phyloP scores from a whole-genome alignment of 768 basidiomycete species.

The Tulasnella sp. region DNA sequence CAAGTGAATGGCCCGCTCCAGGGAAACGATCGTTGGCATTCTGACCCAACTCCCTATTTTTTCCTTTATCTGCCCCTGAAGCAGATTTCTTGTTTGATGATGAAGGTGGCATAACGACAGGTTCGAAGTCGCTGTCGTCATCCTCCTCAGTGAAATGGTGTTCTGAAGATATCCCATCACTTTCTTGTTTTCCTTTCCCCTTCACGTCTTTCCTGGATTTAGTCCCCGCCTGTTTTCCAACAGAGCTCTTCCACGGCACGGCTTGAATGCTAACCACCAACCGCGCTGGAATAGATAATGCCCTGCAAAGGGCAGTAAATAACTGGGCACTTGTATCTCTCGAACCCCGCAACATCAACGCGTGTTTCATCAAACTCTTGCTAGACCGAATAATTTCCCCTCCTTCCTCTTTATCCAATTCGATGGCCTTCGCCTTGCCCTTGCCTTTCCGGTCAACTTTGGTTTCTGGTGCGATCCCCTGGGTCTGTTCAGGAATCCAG shows the following conservation, averaged over 20 bases:
- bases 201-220: conserved; percentile 23
- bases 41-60: too few species aligned
- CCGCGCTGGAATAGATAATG: conserved; percentile 71
- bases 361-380: conserved; percentile 91
- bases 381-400: conserved; percentile 57
- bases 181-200: conserved; percentile 26
- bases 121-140: conserved; percentile 31
- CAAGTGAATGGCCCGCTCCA: conserved; percentile 2
- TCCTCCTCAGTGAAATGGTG: conserved; percentile 2
- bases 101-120: conserved; percentile 19
- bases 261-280: conserved; percentile 84
- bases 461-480: not conserved
- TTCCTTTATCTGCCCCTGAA: conserved; percentile 18
- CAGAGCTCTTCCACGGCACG: conserved; percentile 71
- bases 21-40: conserved; percentile 16
- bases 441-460: conserved; percentile 22
- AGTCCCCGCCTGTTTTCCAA: conserved; percentile 40
- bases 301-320: conserved; percentile 81
- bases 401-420: conserved; percentile 33
- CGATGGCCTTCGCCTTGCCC: conserved; percentile 27
- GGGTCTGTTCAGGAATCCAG: not conserved
- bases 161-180: conserved; percentile 18
- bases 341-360: conserved; percentile 62
- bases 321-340: conserved; percentile 81
- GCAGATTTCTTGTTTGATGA: not conserved